Base-by-base conservation (phyloP, 1,139 yeast genomes). In the Sugiyamaella pinicola region DNA sequence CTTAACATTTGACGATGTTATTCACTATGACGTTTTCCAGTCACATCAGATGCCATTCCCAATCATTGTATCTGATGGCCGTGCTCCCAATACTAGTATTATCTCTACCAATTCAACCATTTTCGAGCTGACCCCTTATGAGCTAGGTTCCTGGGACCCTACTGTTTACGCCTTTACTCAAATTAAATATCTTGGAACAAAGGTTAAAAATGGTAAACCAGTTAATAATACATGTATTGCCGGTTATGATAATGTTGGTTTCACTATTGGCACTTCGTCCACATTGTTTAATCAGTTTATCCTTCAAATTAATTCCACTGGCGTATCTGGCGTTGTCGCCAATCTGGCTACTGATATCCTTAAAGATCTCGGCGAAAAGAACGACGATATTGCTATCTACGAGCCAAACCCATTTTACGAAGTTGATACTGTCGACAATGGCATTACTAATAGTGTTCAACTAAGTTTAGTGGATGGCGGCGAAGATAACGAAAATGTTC, bases 121-220 rank as follows among this genome's bases (percentile, higher is more conserved):
- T 21, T 85, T 87, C 61, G 97, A 91, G 71, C 74, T 88, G 66
- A 86, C 80, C 62, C 91, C 98, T 3, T 89, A 74, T 64, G 97
- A 91, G 73, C 68, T 74, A 81, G 78, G 97, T 6, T 84, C 95
- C 26, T 90, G 96, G 96, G 96, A 90, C 67, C 89, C 93, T 35
- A 77, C 87, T 0, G 70, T 88, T 49, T 79, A 81, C 59, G 78
- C 86, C n/a, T 89, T 89, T 71, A 76, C 86, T 21, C 84, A 86
- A 58, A 72, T 83, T 34, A 80, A 83, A 68, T 89, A 87, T 67
- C 68, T 88, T 58, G 96, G 96, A 38, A 79, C 96, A 0, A 71
- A 78, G 21, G 79, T 83, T 37, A 66, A 74, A 26, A 75, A 82
- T 61, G 96, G 96, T 54, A 53, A 39, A 33, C 69, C 69, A 12